A percentile compares a stretch with the other conserved stretches of the same genome.
phyloP scores from a whole-genome alignment of 208 protist species.

The Leishmania mexicana region DNA sequence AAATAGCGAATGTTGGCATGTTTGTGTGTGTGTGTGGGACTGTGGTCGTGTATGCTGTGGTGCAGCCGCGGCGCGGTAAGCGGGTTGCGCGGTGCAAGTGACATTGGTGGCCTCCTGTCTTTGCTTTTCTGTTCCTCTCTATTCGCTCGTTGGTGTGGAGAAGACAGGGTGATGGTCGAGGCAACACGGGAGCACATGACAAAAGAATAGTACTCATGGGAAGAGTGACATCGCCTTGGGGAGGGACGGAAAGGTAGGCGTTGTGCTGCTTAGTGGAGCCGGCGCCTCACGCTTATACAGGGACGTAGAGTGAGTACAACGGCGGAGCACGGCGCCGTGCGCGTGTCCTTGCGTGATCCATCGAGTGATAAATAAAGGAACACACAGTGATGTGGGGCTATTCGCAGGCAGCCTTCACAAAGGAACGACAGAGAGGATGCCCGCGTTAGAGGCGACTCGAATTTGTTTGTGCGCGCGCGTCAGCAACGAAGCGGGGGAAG shows the following conservation, averaged over 20 bases:
- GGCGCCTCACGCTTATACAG: neutral
- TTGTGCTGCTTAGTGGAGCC: neutral
- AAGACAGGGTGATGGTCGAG: neutral
- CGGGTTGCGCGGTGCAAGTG: neutral
- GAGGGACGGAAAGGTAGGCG: neutral
- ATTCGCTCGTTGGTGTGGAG: neutral
- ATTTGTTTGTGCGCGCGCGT: neutral
- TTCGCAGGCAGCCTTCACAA: neutral
- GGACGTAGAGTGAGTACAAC: neutral
- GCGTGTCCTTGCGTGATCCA: neutral
- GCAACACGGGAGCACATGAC: neutral
- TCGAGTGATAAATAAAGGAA: neutral
- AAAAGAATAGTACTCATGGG: neutral
- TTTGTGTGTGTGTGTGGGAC: neutral
- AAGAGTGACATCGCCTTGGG: neutral
- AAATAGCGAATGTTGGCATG: neutral
- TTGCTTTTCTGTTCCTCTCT: neutral
- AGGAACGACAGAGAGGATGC: neutral
- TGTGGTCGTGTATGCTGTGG: neutral
- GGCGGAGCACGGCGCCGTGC: neutral
- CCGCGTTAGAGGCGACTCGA: neutral
- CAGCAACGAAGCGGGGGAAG: neutral
- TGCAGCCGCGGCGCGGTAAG: neutral
- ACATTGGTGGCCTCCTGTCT: neutral
- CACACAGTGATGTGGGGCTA: neutral